Conservation (phyloP, 805 yeast species). For the Ogataea pignaliae region DNA sequence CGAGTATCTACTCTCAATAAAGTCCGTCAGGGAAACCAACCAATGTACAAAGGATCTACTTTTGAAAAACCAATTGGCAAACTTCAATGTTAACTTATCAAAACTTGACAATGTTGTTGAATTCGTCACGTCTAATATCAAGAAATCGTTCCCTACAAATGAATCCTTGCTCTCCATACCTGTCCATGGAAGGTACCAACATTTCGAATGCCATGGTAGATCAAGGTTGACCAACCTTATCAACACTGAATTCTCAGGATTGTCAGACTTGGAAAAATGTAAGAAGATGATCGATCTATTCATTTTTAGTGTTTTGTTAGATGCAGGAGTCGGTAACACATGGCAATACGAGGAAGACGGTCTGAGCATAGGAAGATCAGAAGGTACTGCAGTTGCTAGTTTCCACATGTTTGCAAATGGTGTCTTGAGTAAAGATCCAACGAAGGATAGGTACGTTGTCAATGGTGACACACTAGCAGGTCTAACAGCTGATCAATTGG, state of each 20-base stretch:
- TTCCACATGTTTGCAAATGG: slow-evolving; percentile 51
- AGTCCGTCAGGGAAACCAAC: slow-evolving; percentile 53
- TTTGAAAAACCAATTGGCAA: slow-evolving; percentile 31
- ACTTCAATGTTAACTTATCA: slow-evolving; percentile 42
- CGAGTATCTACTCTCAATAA: slow-evolving; percentile 42
- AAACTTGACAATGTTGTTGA: slow-evolving; percentile 40
- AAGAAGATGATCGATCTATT: slow-evolving; percentile 53
- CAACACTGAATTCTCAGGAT: slow-evolving; percentile 29
- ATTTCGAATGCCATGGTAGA: slow-evolving; percentile 48
- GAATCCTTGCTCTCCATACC: slow-evolving; percentile 43
- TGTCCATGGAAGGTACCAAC: slow-evolving; percentile 68
- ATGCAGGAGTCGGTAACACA: slow-evolving; percentile 63
- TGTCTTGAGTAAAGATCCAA: slow-evolving; percentile 29
- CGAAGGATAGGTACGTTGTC: slow-evolving; percentile 36
- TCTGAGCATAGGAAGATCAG: slow-evolving; percentile 41
- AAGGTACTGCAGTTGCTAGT: slow-evolving; percentile 62
- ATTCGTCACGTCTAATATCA: slow-evolving; percentile 42
- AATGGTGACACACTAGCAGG: slow-evolving; percentile 37
- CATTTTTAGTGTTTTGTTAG: slow-evolving; percentile 56
- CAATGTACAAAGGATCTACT: slow-evolving; percentile 39
- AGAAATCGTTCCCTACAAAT: slow-evolving; percentile 40
- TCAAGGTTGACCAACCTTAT: slow-evolving; percentile 42
- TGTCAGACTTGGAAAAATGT: slow-evolving; percentile 40
- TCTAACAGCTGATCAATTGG: slow-evolving; percentile 34
- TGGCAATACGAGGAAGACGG: slow-evolving; percentile 48